Conservation (phyloP, 805 yeast genomes). For the Candida ipomoeae region DNA sequence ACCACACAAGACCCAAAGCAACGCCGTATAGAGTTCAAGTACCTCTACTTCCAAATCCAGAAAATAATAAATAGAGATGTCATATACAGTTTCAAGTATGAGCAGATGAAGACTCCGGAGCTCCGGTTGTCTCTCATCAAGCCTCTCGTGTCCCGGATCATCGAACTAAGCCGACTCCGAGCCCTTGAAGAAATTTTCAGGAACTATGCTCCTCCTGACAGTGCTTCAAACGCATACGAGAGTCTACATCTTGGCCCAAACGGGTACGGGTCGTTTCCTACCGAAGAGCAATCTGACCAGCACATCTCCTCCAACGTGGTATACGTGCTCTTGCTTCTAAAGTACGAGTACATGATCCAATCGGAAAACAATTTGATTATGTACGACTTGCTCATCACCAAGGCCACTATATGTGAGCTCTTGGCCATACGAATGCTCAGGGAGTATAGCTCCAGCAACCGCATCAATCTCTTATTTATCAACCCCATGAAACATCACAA, state of each 20-base stretch:
- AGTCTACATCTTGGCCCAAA: slow-evolving; percentile 20
- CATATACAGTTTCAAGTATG: slow-evolving; percentile 44
- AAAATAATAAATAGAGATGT: slow-evolving; percentile 41
- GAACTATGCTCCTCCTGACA: slow-evolving; percentile 9
- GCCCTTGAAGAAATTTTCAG: slow-evolving; percentile 31
- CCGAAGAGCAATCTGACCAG: slow-evolving; percentile 13
- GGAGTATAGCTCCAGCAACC: slow-evolving; percentile 39
- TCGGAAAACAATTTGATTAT: slow-evolving; percentile 35
- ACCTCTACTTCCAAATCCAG: slow-evolving; percentile 37
- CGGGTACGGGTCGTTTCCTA: slow-evolving; percentile 12
- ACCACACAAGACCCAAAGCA: slow-evolving; percentile 12
- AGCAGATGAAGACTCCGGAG: slow-evolving; percentile 50
- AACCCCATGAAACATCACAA: slow-evolving; percentile 38
- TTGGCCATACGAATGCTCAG: slow-evolving; percentile 47
- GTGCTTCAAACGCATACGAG: slow-evolving; percentile 7
- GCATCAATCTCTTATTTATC: slow-evolving; percentile 44
- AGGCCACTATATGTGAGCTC: slow-evolving; percentile 51
- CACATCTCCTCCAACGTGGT: slow-evolving; percentile 24
- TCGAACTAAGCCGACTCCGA: slow-evolving; percentile 36
- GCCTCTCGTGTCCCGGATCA: slow-evolving; percentile 41
- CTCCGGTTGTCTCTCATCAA: slow-evolving; percentile 42
- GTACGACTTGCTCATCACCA: slow-evolving; percentile 38
- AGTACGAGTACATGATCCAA: slow-evolving; percentile 39
- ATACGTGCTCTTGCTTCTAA: slow-evolving; percentile 30
- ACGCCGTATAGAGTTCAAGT: slow-evolving; percentile 33